Percentiles rank a stretch among this genome's conserved stretches.
phyloP scores from a whole-genome alignment of 108 stramenopile species.

The Nitzschia sp. region DNA sequence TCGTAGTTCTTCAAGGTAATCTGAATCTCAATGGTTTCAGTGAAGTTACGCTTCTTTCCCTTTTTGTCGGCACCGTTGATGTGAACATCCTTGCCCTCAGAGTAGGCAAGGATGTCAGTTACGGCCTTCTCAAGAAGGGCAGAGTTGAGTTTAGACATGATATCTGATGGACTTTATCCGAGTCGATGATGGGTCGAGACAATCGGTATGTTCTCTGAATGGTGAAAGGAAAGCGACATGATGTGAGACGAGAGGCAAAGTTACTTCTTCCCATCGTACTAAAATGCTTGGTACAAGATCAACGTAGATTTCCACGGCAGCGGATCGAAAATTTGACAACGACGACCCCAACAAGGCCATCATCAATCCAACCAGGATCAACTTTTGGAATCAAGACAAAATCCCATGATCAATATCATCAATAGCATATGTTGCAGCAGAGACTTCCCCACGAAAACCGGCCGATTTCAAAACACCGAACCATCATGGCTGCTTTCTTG shows the following conservation, averaged over 20 bases:
- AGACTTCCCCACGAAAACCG: no score
- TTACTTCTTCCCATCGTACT: slow-evolving; percentile 12
- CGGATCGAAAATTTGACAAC: no score
- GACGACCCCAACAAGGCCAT: no score
- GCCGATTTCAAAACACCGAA: no score
- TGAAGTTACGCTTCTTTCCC: slow-evolving; percentile 99
- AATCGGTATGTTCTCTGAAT: slow-evolving; percentile 16
- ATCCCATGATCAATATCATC: no score
- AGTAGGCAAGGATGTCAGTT: slow-evolving; percentile 51
- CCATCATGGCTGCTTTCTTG: background rate
- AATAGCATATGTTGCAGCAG: no score
- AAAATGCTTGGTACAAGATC: slow-evolving; percentile 14
- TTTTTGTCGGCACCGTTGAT: slow-evolving; percentile 62
- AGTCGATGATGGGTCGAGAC: slow-evolving; percentile 28
- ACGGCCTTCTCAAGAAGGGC: slow-evolving; percentile 77
- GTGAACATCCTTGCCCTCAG: slow-evolving; percentile 47
- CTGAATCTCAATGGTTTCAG: slow-evolving; percentile 97
- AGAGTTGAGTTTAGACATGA: slow-evolving; percentile 89
- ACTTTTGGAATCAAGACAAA: no score
- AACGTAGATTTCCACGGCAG: slow-evolving; percentile 4
- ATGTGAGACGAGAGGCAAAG: background rate
- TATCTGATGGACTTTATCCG: slow-evolving; percentile 21
- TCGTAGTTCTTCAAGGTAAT: slow-evolving; percentile 99
- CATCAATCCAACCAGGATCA: no score
- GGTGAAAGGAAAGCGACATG: background rate